Base-by-base conservation (phyloP, 345 rosid species). In the Diplotaxis tenuifolia region DNA sequence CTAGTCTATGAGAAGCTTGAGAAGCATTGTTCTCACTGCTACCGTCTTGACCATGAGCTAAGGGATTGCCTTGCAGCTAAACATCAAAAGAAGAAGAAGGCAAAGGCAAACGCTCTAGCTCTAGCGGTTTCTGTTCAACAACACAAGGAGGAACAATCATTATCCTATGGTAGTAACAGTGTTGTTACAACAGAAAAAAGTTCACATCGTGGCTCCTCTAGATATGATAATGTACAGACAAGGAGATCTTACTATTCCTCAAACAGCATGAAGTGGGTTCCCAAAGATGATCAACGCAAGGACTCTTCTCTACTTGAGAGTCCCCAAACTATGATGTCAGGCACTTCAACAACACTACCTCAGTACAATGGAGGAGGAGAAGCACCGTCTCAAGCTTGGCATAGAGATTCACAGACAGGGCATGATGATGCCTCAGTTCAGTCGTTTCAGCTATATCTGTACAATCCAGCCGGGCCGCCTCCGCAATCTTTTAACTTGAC, bases 311-410 rank as follows among this genome's bases (percentile, higher is more conserved):
- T 1, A 23, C 25, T 23, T 23, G 25, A 23, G 76, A 71, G 78
- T 82, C 78, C 6, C 53, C 97, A 82, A 68, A 78, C 77, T 52
- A 47, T 73, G 1, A 34, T 9, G 57, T 47, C 80, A 65, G 83
- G 79, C 75, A 74, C 78, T 67, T 82, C 93, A 72, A 75, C 80
- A 56, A 87, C 2, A 32, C 75, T 62, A 42, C 9, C 71, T 76
- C 83, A 71, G 53, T 62, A 75, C 50, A 83, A 23, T 23, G 25
- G 25, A 23, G n/a, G 42, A 71, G 80, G 72, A 66, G 89, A 75
- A 64, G 38, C 81, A 70, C 54, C 78, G 9, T 61, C 81, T 14
- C 92, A 87, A 75, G 84, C 77, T 60, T 85, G 89, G 90, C 85
- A 73, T n/a, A 80, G 78, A 61, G 86, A 84, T 19, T 47, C 47